These are phyloP conservation scores for Orbilia ellipsospora DNA, from an alignment of 2,329 filamentous ascomycete species.

Conservation along the genomic window DNA sequence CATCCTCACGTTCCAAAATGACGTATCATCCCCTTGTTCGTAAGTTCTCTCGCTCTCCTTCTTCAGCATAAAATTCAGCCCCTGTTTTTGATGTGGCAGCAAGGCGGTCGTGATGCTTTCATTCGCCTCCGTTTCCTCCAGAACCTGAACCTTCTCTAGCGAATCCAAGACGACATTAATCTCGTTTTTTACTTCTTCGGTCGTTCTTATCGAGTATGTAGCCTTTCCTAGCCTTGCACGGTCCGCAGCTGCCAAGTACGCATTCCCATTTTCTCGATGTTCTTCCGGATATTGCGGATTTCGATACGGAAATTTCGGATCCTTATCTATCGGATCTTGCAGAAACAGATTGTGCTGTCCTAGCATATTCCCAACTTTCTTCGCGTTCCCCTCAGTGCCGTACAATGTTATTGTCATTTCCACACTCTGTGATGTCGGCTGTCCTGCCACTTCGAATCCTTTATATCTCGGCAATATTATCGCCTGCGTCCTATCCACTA, in stretches of 20 bases:
- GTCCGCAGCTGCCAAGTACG: conserved; percentile 38
- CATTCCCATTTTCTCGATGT: conserved; percentile 32
- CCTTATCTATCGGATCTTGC: conserved; percentile 40
- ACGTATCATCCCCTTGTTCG: conserved; percentile 66
- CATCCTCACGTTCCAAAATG: conserved; percentile 78
- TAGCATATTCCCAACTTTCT: conserved; percentile 48
- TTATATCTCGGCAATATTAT: conserved; percentile 50
- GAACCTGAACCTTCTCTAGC: conserved; percentile 48
- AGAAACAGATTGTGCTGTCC: conserved; percentile 49
- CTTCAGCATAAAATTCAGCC: conserved; percentile 52
- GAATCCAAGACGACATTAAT: conserved; percentile 49
- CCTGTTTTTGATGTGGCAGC: conserved; percentile 50
- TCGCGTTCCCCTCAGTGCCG: conserved; percentile 48
- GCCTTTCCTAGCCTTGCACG: conserved; percentile 42
- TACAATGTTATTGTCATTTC: conserved; percentile 52
- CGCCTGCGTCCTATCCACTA: conserved; percentile 49
- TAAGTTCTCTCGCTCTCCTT: conserved; percentile 46
- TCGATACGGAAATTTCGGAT: conserved; percentile 49
- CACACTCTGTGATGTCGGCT: conserved; percentile 47
- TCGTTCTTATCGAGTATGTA: conserved; percentile 51
- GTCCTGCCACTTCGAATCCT: conserved; percentile 48
- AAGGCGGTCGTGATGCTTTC: conserved; percentile 35
- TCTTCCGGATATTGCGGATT: conserved; percentile 52
- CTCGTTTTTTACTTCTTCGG: conserved; percentile 52
- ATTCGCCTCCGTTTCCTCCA: conserved; percentile 49